phyloP scores from a whole-genome alignment of 306 rosid species.

The Pueraria montana region DNA sequence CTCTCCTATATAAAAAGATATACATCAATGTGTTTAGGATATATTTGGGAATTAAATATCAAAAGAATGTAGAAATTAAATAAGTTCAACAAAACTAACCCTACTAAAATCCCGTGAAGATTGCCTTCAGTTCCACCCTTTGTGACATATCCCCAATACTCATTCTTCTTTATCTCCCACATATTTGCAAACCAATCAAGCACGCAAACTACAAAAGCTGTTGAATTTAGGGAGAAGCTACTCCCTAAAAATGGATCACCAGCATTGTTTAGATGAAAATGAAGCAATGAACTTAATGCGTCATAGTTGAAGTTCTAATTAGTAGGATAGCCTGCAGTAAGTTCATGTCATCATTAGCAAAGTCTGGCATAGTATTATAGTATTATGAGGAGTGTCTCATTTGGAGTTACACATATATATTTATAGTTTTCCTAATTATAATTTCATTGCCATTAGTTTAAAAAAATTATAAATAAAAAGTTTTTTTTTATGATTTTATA shows the following conservation, averaged over 20 bases:
- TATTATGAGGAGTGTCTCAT: no score
- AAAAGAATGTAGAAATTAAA: no score
- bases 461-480: no score
- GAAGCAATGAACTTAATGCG: background rate
- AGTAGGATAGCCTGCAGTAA: background rate
- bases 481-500: no score
- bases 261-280: background rate
- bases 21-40: background rate
- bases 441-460: no score
- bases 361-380: no score
- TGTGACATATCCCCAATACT: background rate
- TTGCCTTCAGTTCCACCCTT: background rate
- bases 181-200: background rate
- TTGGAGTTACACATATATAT: no score
- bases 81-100: background rate
- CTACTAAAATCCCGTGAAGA: background rate
- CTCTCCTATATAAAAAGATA: constrained; percentile 61
- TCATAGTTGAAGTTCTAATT: background rate
- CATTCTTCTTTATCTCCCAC: background rate
- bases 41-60: background rate
- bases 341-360: no score
- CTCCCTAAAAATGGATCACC: background rate
- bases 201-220: background rate
- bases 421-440: no score
- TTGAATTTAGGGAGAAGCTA: no score